A percentile compares a stretch with the other conserved stretches of the same genome.
Conservation (phyloP, 257 asterid genomes). For the Ligustrum vulgare region DNA sequence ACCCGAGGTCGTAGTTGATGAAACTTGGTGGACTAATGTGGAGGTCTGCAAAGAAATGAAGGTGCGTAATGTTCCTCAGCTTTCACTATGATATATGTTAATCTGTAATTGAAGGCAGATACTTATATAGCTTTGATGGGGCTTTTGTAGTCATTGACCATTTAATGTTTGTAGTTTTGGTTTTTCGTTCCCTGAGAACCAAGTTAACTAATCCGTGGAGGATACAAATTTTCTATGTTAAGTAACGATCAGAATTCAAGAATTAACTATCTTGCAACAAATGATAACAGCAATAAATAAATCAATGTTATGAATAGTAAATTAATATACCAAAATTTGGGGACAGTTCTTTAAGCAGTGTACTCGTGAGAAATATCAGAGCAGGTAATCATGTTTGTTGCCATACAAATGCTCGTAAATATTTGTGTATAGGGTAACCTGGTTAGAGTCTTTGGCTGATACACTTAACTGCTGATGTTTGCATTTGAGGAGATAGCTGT, state of each 20-base stretch:
- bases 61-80: constrained; percentile 4
- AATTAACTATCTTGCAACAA: neutral
- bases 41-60: constrained; percentile 38
- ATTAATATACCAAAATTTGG: neutral
- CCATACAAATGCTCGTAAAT: neutral
- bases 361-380: neutral
- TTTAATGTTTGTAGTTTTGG: neutral
- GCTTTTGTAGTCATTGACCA: neutral
- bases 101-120: neutral
- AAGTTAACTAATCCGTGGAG: neutral
- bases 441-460: neutral
- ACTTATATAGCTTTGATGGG: neutral
- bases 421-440: neutral
- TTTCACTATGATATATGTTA: neutral
- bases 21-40: constrained; percentile 42
- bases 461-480: neutral
- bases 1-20: constrained; percentile 53
- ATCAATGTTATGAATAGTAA: neutral
- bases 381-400: neutral
- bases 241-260: neutral
- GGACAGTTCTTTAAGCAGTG: neutral
- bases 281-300: neutral
- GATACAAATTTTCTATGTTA: neutral
- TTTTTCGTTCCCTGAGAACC: neutral
- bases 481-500: neutral